phyloP scores from a whole-genome alignment of 345 rosid genomes.

The Cardamine chenopodiifolia region DNA sequence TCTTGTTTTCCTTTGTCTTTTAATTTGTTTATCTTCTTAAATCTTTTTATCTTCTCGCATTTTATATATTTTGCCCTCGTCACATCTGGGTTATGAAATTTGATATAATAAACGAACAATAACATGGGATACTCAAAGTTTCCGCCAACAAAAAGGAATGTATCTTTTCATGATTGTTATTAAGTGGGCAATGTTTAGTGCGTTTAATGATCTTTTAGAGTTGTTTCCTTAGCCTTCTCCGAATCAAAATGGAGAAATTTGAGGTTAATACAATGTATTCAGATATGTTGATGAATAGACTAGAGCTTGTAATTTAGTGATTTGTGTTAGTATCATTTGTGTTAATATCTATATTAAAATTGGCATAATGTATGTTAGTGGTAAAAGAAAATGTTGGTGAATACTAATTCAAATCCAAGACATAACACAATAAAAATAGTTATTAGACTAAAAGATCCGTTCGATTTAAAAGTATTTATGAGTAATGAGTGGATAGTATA shows the following conservation, averaged over 20 bases:
- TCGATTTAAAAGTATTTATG: not conserved
- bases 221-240: not conserved
- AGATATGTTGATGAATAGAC: not conserved
- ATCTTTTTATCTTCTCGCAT: not conserved
- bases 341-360: not conserved
- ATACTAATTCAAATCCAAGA: not conserved
- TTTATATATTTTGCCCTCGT: not conserved
- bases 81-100: not conserved
- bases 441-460: not conserved
- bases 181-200: not conserved
- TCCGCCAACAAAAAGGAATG: not conserved
- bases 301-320: not conserved
- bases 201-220: slow-evolving; percentile 1
- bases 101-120: not conserved
- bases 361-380: not conserved
- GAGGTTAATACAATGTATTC: not conserved
- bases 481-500: not conserved
- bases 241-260: not conserved
- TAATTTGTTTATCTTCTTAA: not conserved
- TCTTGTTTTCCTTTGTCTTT: slow-evolving; percentile 6
- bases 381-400: not conserved
- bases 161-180: not conserved
- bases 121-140: not conserved
- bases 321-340: not conserved
- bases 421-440: not conserved